Percentiles rank a stretch among this genome's conserved stretches.
Conservation (phyloP, 805 yeast species). For the Yarrowia bubula region DNA sequence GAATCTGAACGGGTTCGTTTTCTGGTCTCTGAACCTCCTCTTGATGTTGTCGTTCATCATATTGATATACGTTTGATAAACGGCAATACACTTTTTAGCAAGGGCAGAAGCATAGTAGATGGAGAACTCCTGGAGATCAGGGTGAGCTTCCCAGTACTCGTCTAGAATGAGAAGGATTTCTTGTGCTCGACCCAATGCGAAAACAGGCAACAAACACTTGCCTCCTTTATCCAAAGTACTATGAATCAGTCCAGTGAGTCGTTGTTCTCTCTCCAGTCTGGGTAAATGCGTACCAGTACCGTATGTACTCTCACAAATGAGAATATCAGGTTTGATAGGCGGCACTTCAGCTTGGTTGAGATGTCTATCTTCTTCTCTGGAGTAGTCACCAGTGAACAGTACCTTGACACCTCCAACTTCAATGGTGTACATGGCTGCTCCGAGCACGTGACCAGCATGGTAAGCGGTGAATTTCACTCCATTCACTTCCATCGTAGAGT, state of each 20-base stretch:
- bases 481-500: conserved; percentile 89
- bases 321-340: conserved; percentile 77
- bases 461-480: conserved; percentile 96
- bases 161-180: conserved; percentile 86
- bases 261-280: conserved; percentile 75
- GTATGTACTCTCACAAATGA: conserved; percentile 93
- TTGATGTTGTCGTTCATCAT: conserved; percentile 95
- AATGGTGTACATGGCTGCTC: conserved; percentile 96
- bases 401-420: conserved; percentile 91
- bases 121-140: conserved; percentile 76
- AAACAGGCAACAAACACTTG: conserved; percentile 85
- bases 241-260: conserved; percentile 79
- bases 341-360: conserved; percentile 95
- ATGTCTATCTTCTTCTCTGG: conserved; percentile 94
- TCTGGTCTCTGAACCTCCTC: conserved; percentile 68
- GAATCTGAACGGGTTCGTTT: conserved; percentile 86
- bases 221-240: conserved; percentile 86
- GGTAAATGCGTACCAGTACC: conserved; percentile 98
- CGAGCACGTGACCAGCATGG: conserved; percentile 99
- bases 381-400: conserved; percentile 93
- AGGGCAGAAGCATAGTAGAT: conserved; percentile 89
- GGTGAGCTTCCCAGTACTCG: conserved; percentile 88
- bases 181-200: conserved; percentile 96
- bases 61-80: conserved; percentile 91
- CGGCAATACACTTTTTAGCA: conserved; percentile 96